Percentiles rank a stretch among this genome's conserved stretches.
Evolutionary conservation across 2,329 filamentous ascomycete genomes (phyloP).

Genomic region (Huntiella abstrusa): DNA sequence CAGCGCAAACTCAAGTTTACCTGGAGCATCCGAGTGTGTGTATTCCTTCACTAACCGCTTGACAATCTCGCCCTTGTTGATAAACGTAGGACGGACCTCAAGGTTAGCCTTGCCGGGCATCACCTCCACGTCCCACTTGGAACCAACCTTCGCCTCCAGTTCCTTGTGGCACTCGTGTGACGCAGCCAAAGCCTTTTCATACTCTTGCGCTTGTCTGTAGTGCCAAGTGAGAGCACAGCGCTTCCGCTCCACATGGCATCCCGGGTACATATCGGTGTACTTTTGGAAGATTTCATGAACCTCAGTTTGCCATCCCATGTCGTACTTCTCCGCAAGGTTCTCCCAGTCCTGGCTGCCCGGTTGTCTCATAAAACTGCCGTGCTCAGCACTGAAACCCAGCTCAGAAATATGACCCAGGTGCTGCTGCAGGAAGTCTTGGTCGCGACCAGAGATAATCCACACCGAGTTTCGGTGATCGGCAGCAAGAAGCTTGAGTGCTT

Average conservation of each 20-base stretch:
- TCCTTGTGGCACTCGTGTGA: conserved; percentile 65
- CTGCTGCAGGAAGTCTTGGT: conserved; percentile 76
- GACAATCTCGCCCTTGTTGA: conserved; percentile 95
- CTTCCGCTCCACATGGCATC: conserved; percentile 86
- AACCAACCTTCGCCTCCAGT: conserved; percentile 56
- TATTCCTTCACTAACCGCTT: conserved; percentile 66
- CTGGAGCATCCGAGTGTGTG: conserved; percentile 28
- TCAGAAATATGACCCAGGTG: conserved; percentile 82
- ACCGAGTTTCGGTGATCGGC: conserved; percentile 68
- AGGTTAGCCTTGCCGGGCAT: conserved; percentile 95
- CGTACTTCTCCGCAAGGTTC: conserved; percentile 66
- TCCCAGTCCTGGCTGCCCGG: conserved; percentile 65
- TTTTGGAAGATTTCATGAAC: conserved; percentile 71
- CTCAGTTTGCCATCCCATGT: conserved; percentile 85
- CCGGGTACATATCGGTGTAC: conserved; percentile 72
- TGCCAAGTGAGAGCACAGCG: conserved; percentile 93
- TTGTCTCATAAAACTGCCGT: conserved; percentile 83
- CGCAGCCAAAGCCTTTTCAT: conserved; percentile 64
- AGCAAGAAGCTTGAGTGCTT: conserved; percentile 60
- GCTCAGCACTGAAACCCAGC: conserved; percentile 88
- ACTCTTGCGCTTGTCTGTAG: conserved; percentile 67
- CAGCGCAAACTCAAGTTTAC: conserved; percentile 61
- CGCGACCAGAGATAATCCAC: conserved; percentile 96
- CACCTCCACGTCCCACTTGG: conserved; percentile 79
- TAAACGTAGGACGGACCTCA: conserved; percentile 87